Conservation (phyloP, 768 basidiomycete species). For the Mycena alexandri region DNA sequence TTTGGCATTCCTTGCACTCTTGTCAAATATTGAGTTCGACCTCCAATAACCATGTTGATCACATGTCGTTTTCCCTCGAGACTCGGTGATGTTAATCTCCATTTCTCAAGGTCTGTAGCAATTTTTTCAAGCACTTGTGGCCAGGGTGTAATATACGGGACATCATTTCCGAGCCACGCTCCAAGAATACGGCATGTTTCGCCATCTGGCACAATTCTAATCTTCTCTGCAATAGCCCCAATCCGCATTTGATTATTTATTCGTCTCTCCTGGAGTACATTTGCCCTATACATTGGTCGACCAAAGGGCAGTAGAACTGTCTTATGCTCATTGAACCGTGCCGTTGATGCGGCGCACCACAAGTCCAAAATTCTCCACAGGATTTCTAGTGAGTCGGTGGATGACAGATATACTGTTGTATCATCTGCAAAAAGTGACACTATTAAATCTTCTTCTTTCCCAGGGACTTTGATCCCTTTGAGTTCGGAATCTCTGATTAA, state of each 20-base stretch:
- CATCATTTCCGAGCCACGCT: background rate
- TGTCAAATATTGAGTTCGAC: too few relatives aligned
- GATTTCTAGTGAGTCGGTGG: too few relatives aligned
- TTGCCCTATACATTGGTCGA: background rate
- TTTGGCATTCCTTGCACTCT: too few relatives aligned
- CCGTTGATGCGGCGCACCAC: constrained; percentile 56
- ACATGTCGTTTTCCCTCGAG: background rate
- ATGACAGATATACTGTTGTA: too few relatives aligned
- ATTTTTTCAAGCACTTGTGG: background rate
- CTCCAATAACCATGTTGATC: background rate
- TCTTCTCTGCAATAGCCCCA: background rate
- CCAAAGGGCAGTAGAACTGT: constrained; percentile 32
- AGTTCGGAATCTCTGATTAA: too few relatives aligned
- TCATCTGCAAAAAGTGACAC: too few relatives aligned
- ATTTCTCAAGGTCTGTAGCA: background rate
- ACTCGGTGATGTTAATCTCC: background rate
- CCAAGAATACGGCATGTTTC: background rate
- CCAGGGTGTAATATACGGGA: background rate
- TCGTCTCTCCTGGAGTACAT: background rate
- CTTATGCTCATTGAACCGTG: constrained; percentile 57
- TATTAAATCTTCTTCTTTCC: too few relatives aligned
- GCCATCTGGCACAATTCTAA: background rate
- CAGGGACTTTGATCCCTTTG: too few relatives aligned
- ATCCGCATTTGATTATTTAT: background rate
- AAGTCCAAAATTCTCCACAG: too few relatives aligned